phyloP scores from a whole-genome alignment of 2,329 filamentous ascomycete species.

The Lasiodiplodia gonubiensis region DNA sequence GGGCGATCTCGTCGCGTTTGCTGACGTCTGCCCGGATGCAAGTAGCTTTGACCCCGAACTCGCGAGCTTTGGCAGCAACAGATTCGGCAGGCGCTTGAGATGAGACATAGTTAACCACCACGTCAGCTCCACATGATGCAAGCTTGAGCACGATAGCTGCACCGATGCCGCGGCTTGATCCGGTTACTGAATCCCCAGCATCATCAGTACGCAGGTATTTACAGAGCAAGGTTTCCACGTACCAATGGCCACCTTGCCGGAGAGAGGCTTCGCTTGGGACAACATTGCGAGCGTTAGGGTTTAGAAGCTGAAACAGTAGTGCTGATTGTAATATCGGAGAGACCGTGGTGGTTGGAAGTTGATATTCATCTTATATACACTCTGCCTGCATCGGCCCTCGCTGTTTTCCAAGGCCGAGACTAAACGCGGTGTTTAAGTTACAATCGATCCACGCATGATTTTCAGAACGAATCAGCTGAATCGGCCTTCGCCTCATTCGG shows the following conservation, averaged over 20 bases:
- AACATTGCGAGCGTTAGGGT: not conserved
- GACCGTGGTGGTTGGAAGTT: too few relatives aligned
- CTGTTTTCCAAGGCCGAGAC: not conserved
- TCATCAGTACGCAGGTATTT: not conserved
- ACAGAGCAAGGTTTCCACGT: not conserved
- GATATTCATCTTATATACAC: too few relatives aligned
- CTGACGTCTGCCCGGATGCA: conserved; percentile 42
- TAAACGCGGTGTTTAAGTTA: not conserved
- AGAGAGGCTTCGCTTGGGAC: not conserved
- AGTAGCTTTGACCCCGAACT: conserved; percentile 48
- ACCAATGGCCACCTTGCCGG: conserved; percentile 16
- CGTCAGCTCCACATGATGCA: conserved; percentile 48
- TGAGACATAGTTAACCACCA: conserved; percentile 58
- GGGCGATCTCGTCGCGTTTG: conserved; percentile 39
- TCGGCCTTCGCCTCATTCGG: not conserved
- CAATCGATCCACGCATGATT: not conserved
- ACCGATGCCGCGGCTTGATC: conserved; percentile 53
- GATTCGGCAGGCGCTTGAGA: conserved; percentile 37
- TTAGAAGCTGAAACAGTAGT: not conserved
- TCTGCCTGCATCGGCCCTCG: not conserved
- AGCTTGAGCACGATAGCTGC: conserved; percentile 50
- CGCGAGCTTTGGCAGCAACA: conserved; percentile 34
- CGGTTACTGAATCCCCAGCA: conserved; percentile 33
- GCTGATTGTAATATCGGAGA: too few relatives aligned
- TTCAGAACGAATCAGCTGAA: not conserved